These are phyloP conservation scores for Entomortierella chlamydospora DNA, from an alignment of 192 early-diverging fungal genomes.

Conservation along the genomic window DNA sequence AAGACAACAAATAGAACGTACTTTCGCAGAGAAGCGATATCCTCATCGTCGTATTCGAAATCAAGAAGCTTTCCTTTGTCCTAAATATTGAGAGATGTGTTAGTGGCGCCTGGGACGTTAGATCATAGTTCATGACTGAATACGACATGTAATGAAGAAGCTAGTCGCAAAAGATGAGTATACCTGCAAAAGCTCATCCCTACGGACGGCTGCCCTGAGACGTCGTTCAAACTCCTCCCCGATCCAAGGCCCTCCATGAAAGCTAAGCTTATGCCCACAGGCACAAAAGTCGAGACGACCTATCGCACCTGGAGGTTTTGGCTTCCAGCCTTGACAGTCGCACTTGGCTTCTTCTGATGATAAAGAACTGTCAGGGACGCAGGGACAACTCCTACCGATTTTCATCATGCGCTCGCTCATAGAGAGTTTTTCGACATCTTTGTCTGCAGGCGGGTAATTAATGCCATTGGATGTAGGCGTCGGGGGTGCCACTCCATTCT, in stretches of 20 bases:
- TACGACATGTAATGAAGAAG: no score
- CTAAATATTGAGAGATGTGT: constrained; percentile 20
- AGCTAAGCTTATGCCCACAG: constrained; percentile 60
- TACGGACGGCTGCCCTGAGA: constrained; percentile 61
- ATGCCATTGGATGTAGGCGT: constrained; percentile 21
- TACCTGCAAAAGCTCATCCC: constrained; percentile 63
- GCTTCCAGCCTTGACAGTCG: constrained; percentile 63
- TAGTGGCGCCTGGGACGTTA: constrained; percentile 3
- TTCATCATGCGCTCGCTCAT: constrained; percentile 60
- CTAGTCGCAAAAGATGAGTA: no score
- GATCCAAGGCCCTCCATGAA: constrained; percentile 58
- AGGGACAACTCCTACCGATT: constrained; percentile 61
- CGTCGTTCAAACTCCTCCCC: constrained; percentile 61
- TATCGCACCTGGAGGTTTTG: constrained; percentile 38
- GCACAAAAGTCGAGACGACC: constrained; percentile 54
- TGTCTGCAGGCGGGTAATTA: constrained; percentile 55
- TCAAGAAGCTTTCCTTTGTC: constrained; percentile 66
- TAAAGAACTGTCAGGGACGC: constrained; percentile 16
- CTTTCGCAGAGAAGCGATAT: constrained; percentile 59
- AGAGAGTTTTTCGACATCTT: constrained; percentile 31
- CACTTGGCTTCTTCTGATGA: constrained; percentile 21
- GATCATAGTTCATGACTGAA: no score
- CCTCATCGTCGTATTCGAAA: constrained; percentile 64
- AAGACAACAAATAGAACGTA: constrained; percentile 16
- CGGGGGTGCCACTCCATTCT: constrained; percentile 9